phyloP scores from a whole-genome alignment of 2,329 filamentous ascomycete genomes.

The Talaromyces piceae region DNA sequence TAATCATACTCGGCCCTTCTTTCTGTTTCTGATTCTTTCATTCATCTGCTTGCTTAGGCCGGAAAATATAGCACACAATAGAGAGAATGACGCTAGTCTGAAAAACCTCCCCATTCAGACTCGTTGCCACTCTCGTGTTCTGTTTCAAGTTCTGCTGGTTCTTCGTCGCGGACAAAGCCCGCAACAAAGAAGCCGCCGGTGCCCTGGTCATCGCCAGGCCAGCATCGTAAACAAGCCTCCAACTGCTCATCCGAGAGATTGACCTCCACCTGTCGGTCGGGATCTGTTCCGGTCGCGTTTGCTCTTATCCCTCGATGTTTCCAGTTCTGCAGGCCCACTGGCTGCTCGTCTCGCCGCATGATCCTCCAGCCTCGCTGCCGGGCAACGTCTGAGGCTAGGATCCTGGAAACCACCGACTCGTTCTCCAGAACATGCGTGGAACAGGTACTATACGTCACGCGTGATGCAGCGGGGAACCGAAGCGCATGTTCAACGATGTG shows the following conservation, averaged over 20 bases:
- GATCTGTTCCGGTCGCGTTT: constrained; percentile 20
- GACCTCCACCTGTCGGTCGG: constrained; percentile 13
- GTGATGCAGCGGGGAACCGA: constrained; percentile 63
- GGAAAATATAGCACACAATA: no score
- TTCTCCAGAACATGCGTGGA: constrained; percentile 85
- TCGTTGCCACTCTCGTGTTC: constrained; percentile 21
- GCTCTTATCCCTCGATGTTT: constrained; percentile 53
- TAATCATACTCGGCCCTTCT: no score
- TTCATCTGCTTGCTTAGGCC: no score
- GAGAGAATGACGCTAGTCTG: constrained; percentile 20
- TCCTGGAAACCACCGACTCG: constrained; percentile 69
- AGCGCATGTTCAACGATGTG: constrained; percentile 78
- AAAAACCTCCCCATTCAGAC: constrained; percentile 41
- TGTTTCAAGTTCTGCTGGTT: constrained; percentile 25
- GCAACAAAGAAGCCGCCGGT: constrained; percentile 95
- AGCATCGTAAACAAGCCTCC: constrained; percentile 73
- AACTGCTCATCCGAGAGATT: constrained; percentile 42
- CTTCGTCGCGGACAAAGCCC: constrained; percentile 63
- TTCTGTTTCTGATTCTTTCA: no score
- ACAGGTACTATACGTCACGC: constrained; percentile 89
- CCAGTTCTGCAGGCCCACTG: constrained; percentile 70
- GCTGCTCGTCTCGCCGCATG: constrained; percentile 64
- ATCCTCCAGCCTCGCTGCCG: constrained; percentile 66
- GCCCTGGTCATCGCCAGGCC: constrained; percentile 71
- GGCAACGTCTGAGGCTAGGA: constrained; percentile 62